Evolutionary conservation across 805 yeast species (phyloP).

Genomic region (Pichia kluyveri): DNA sequence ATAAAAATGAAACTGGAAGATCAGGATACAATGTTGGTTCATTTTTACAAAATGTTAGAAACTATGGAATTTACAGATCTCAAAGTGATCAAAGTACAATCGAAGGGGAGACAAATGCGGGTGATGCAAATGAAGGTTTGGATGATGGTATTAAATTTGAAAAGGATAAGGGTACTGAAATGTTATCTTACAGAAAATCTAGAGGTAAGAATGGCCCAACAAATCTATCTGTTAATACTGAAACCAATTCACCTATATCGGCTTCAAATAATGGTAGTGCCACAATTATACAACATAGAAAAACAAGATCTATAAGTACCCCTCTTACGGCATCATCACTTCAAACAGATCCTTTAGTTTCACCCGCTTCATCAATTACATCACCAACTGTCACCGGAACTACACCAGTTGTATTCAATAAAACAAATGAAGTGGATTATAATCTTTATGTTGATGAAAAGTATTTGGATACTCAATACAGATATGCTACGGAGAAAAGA

Average conservation of each 20-base stretch:
- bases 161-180: conserved; percentile 6
- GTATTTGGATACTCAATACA: conserved; percentile 47
- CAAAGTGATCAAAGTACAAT: not conserved
- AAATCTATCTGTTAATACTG: not conserved
- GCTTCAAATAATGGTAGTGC: not conserved
- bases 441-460: conserved; percentile 49
- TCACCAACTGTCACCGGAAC: conserved; percentile 10
- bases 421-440: conserved; percentile 39
- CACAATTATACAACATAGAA: not conserved
- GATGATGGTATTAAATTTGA: conserved; percentile 7
- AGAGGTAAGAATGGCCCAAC: not conserved
- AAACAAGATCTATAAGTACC: not conserved
- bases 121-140: not conserved
- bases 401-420: conserved; percentile 22
- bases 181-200: conserved; percentile 7
- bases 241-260: not conserved
- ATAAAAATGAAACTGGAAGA: not conserved
- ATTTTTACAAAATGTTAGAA: conserved; percentile 1
- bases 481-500: conserved; percentile 56
- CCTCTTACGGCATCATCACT: not conserved
- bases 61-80: not conserved
- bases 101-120: not conserved
- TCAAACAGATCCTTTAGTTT: not conserved
- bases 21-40: not conserved
- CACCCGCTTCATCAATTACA: not conserved